Evolutionary conservation across 768 basidiomycete genomes (phyloP), one percentile per base, ranked within the genome.

Genomic region (Arthromyces matolae): DNA sequence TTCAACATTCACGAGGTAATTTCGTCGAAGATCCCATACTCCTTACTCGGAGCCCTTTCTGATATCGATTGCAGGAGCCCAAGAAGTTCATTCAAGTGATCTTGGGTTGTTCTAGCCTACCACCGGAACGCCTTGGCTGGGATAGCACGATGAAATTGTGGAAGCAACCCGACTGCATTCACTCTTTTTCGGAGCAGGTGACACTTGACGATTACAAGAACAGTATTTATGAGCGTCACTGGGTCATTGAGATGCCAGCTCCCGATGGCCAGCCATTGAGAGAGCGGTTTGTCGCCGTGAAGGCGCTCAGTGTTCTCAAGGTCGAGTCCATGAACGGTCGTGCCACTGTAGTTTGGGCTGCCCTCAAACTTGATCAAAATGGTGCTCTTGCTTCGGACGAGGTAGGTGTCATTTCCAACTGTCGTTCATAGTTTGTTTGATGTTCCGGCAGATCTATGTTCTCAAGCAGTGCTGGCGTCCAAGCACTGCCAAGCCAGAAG

Each of bases 1-100:
- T 34, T 51, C 13, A 23, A 51, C 36, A 39, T 54, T 12, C 45
- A 51, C n/a, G 14, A 49, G 48, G 52, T 50, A 22, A 9, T 29
- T 14, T 14, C 13, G 10, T 9, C 6, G 24, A n/a, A 14, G 8
- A 14, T 31, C 29, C 27, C 8, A 23, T 29, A 7, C 9, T 22
- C 10, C 19, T 14, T 20, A 8, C 1, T 14, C 13, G 8, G 1
- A 20, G 13, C 8, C 31, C 25, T 19, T 20, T 31, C 29, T 10
- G 8, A 8, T 31, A 31, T 8, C 19, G 9, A 3, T 16, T 23
- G 1, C 10, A 42, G 40, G 7, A 23, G 8, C 38, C 29, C 2
- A 10, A 24, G 24, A 13, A 5, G n/a, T 47, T 34, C n/a, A 42
- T 42, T 22, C 32, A 32, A 34, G 19, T 29, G 5, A 36, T 36